Conservation (phyloP, 257 asterid genomes). For the Perilla frutescens region DNA sequence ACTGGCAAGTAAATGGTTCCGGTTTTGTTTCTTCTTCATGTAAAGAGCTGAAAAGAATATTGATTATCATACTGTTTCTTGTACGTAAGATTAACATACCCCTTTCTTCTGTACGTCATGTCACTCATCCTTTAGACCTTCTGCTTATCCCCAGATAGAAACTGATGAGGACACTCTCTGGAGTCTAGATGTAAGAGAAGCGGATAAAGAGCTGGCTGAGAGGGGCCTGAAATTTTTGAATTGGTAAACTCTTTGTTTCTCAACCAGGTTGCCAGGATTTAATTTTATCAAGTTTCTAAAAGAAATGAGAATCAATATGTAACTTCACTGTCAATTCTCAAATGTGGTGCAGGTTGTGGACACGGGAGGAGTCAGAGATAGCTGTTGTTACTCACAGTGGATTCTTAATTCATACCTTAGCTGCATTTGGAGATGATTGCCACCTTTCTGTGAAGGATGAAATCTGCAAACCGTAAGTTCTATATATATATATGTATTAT, state of each 20-base stretch:
- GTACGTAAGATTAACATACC: neutral
- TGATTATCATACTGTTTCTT: neutral
- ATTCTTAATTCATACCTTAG: conserved; percentile 70
- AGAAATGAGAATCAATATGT: neutral
- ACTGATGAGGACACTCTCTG: conserved; percentile 75
- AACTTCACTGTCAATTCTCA: neutral
- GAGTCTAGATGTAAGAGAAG: conserved; percentile 72
- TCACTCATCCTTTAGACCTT: conserved; percentile 4
- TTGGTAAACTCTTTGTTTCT: conserved; percentile 56
- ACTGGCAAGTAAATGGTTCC: conserved; percentile 58
- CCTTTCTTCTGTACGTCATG: neutral
- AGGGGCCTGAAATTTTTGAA: conserved; percentile 81
- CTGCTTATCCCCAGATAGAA: conserved; percentile 67
- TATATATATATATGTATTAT: neutral
- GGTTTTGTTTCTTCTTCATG: conserved; percentile 33
- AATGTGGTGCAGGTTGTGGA: conserved; percentile 72
- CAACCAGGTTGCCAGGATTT: neutral
- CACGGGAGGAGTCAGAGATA: conserved; percentile 91
- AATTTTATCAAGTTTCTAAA: neutral
- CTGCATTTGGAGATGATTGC: conserved; percentile 75
- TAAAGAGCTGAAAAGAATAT: conserved; percentile 5
- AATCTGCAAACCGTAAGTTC: conserved; percentile 73
- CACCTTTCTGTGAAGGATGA: conserved; percentile 74
- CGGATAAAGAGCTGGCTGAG: conserved; percentile 66
- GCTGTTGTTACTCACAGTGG: conserved; percentile 92